Evolutionary conservation across 306 rosid genomes (phyloP), one percentile per base, ranked within the genome.

Genomic region (Sophora flavescens): DNA sequence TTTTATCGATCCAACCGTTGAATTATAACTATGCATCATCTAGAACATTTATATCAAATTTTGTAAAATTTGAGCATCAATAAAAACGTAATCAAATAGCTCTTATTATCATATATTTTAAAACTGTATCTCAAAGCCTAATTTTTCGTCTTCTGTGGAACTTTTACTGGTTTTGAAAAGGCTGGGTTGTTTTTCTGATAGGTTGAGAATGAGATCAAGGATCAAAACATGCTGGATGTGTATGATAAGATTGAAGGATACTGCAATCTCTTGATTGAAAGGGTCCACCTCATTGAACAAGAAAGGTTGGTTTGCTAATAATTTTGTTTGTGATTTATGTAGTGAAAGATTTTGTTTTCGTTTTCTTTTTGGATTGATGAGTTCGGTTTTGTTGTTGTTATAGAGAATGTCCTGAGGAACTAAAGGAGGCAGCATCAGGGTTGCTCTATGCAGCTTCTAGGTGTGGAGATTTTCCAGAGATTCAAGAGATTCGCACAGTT

Each of bases 381-480:
- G 3, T 15, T 14, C 26, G 4, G 5, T 68, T 6, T 52, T 65
- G 4, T 66, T 45, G 33, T 75, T 74, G 5, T 39, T 69, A 59
- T 6, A 95, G 98, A 70, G 96, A 84, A 57, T 92, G 98, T 63
- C 98, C 97, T 0, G 90, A 81, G 50, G 98, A 95, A 69, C 75
- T 95, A 36, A 83, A 67, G 74, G 97, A 95, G 79, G 93, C 97
- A 36, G 81, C 79, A 28, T 86, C 98, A 3, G 87, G 97, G 12
- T 51, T 92, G 81, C 71, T 95, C 50, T 92, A 75, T 56, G 92
- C 96, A 10, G 87, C 97, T 53, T 90, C 97, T 0, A 92, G 98
- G 68, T 92, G 97, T 28, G 98, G 98, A 76, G 98, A 95, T 71
- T 95, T 95, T 65, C 98, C 97, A 0, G 98, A 95, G 88, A 94